phyloP scores from a whole-genome alignment of 345 rosid genomes.

The Stellera chamaejasme region DNA sequence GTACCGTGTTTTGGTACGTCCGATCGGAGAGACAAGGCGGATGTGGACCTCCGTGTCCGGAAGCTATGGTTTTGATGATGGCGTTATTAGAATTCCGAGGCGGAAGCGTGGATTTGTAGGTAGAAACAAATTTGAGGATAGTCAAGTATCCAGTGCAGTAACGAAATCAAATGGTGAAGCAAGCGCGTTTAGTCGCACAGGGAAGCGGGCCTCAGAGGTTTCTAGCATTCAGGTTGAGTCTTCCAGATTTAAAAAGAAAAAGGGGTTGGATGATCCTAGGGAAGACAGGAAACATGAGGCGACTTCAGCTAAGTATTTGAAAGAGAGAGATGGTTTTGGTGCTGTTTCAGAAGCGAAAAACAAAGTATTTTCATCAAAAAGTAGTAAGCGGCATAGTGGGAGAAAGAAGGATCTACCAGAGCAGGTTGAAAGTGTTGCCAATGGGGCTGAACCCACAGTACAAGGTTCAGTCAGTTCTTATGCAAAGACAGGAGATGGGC shows the following conservation, averaged over 20 bases:
- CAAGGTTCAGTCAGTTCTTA: conserved; percentile 25
- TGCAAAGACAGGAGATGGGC: conserved; percentile 25
- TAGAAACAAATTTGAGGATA: conserved; percentile 52
- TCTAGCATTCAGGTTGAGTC: conserved; percentile 23
- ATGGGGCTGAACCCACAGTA: conserved; percentile 32
- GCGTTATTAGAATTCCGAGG: conserved; percentile 54
- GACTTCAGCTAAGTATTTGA: conserved; percentile 22
- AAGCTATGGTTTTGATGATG: conserved; percentile 30
- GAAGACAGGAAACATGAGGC: conserved; percentile 22
- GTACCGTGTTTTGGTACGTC: too few relatives aligned
- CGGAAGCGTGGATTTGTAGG: conserved; percentile 79
- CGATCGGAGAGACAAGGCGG: too few relatives aligned
- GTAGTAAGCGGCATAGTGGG: conserved; percentile 32
- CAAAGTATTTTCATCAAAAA: conserved; percentile 24
- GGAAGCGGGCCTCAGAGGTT: conserved; percentile 29
- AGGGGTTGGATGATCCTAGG: conserved; percentile 25
- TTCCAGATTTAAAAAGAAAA: conserved; percentile 30
- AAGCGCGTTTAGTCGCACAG: conserved; percentile 25
- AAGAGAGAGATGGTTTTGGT: conserved; percentile 32
- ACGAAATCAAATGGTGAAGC: conserved; percentile 27
- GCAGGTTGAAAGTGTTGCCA: conserved; percentile 16
- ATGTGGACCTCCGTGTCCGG: too few relatives aligned
- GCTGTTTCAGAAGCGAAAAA: conserved; percentile 24
- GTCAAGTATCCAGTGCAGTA: conserved; percentile 27
- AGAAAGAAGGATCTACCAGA: conserved; percentile 32